These are phyloP conservation scores for Erodium moschatum DNA, from an alignment of 441 rosid genomes.

Conservation along the genomic window DNA sequence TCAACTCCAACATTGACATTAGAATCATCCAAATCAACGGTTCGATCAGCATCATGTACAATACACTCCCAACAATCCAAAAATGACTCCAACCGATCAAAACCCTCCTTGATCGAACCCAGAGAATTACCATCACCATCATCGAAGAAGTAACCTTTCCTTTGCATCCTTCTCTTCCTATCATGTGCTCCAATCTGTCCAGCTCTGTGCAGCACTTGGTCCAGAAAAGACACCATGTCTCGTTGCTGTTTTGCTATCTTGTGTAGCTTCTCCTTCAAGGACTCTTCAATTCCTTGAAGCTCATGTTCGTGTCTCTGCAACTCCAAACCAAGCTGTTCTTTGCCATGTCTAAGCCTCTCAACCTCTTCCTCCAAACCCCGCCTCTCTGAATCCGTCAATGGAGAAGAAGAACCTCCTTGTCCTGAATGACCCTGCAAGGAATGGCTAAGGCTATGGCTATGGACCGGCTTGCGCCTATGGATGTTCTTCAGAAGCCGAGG, in stretches of 20 bases:
- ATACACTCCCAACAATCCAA: slow-evolving; percentile 61
- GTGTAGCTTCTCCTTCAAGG: slow-evolving; percentile 53
- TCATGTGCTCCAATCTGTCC: slow-evolving; percentile 41
- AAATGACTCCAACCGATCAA: slow-evolving; percentile 56
- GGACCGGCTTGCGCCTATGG: slow-evolving; percentile 83
- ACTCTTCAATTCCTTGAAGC: slow-evolving; percentile 37
- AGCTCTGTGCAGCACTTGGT: slow-evolving; percentile 51
- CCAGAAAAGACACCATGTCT: slow-evolving; percentile 41
- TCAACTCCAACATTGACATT: too few relatives aligned
- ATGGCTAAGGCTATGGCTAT: slow-evolving; percentile 39
- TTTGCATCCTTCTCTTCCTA: slow-evolving; percentile 62
- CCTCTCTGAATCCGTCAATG: slow-evolving; percentile 21
- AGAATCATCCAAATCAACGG: too few relatives aligned
- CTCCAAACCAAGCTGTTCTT: slow-evolving; percentile 32
- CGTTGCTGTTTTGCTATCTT: slow-evolving; percentile 50
- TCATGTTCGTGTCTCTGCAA: slow-evolving; percentile 50
- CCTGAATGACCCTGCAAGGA: slow-evolving; percentile 43
- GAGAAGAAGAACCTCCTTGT: slow-evolving; percentile 19
- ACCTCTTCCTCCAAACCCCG: slow-evolving; percentile 36
- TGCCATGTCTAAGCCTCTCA: slow-evolving; percentile 27
- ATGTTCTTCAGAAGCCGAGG: slow-evolving; percentile 76
- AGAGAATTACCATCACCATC: slow-evolving; percentile 32
- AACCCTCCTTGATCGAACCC: slow-evolving; percentile 34
- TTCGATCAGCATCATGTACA: neutral
- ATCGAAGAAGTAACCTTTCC: slow-evolving; percentile 36